Base-by-base conservation (phyloP, 768 basidiomycete species). In the Tulasnella sp. region DNA sequence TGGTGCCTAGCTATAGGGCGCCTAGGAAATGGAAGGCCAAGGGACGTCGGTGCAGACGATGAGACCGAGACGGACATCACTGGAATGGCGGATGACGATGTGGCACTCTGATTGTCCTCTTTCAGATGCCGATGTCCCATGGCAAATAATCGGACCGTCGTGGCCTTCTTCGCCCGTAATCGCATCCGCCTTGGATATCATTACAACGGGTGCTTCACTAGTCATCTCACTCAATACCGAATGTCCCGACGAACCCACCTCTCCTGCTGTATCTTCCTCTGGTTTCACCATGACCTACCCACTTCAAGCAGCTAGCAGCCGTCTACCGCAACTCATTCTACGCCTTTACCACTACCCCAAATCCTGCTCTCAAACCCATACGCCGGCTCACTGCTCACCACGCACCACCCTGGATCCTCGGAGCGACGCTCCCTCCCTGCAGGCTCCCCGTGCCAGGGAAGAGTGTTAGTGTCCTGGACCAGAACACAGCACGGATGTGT, bases 401-500 rank as follows among this genome's bases (percentile, higher is more conserved):
- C 25, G 34, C 42, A 42, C 42, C 67, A 34, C 38, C 37, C 69
- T 19, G 71, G 40, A 39, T 8, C 67, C 15, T 75, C 54, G n/a
- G 7, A 36, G 29, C 73, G 64, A 67, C 64, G 52, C 38, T n/a
- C n/a, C 69, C 38, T 36, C 14, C 29, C 29, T 36, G 34, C 29
- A 36, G 34, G n/a, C 38, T 31, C 36, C 31, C 25, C 69, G 22
- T 34, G n/a, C n/a, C n/a, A n/a, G n/a, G n/a, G n/a, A n/a, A n/a
- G n/a, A n/a, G n/a, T n/a, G n/a, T n/a, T n/a, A n/a, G n/a, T n/a
- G n/a, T n/a, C 69, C 37, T 34, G 69, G 22, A 34, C 69, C 7
- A 11, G 11, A 36, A 71, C 69, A 34, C 71, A 88, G 89, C 79
- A 90, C 87, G 31, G 7, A 22, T 34, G 15, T 34, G 68, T 80